Conservation (phyloP, 2,329 filamentous ascomycete genomes). For the Diaporthe amygdali region DNA sequence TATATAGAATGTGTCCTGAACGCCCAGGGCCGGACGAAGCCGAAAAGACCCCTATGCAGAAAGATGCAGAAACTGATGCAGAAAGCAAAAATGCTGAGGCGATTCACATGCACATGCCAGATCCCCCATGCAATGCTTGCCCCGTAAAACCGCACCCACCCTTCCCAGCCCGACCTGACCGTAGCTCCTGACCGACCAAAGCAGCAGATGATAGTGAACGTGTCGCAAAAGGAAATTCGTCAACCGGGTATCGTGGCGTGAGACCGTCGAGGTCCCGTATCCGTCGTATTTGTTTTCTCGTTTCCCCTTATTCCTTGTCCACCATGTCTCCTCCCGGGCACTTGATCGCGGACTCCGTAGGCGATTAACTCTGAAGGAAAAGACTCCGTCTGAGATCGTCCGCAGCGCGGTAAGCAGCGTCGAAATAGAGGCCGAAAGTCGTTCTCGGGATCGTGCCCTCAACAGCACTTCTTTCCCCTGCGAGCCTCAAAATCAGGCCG, state of each 20-base stretch:
- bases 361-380: not conserved
- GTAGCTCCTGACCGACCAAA: not conserved
- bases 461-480: constrained; percentile 22
- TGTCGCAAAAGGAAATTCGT: not conserved
- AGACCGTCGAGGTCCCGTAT: not conserved
- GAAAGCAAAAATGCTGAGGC: constrained; percentile 1
- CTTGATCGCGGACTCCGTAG: not conserved
- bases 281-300: not conserved
- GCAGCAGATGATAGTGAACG: not conserved
- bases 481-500: constrained; percentile 32
- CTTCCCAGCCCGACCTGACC: constrained; percentile 4
- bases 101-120: constrained; percentile 4
- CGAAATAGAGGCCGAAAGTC: not conserved
- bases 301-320: not conserved
- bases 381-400: not conserved
- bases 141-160: not conserved
- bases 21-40: not conserved
- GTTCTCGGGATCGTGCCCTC: not conserved
- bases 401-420: too few relatives aligned
- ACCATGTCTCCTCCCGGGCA: not conserved
- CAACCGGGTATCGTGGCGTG: constrained; percentile 16
- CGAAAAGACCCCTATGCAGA: not conserved
- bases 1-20: constrained; percentile 21
- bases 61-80: constrained; percentile 16
- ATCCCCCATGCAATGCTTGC: constrained; percentile 12